Base-by-base conservation (phyloP, 371 early-diverging fungal genomes). In the Mucor racemosus region DNA sequence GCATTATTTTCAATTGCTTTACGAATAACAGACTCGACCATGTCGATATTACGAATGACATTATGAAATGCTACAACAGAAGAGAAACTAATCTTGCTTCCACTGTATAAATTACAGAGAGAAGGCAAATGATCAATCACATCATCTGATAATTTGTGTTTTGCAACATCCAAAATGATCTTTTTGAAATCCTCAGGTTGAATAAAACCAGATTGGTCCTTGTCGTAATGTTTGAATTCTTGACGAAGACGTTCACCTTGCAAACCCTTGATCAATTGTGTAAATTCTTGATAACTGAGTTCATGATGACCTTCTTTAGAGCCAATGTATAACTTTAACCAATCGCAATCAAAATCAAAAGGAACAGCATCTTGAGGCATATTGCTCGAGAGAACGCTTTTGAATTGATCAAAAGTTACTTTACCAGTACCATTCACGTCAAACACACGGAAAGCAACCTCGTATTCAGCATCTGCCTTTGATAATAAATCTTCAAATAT, bases 401-500 rank as follows among this genome's bases (percentile, higher is more conserved):
- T 87, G 81, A 93, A 88, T 65, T 90, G 88, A 26, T 88, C 88
- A 58, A 89, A 77, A 19, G 88, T 86, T 62, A 88, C 80, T 75
- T 87, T 86, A 69, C 88, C 91, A 3, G 83, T 80, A 40, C 87
- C 85, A 42, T 78, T 69, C 48, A 84, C 71, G 69, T 91, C 89
- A 74, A 92, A 91, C 50, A 91, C 75, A 26, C 87, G 85, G 76
- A 92, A 93, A 15, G 92, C 91, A 46, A 95, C 85, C 71, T 92
- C 88, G 66, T 88, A 92, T 65, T 94, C 94, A 15, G 94, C 95
- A 73, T 94, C 92, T 31, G 94, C 89, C 48, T 84, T 87, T 34
- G 88, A 79, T 38, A 96, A 76, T 62, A 94, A 66, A 67, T 86
- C 79, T 67, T 93, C 86, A 67, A 96, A 94, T 62, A 85, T 80